Percentiles rank a stretch among this genome's conserved stretches.
These are phyloP conservation scores for Nakataea oryzae DNA, from an alignment of 2,329 filamentous ascomycete genomes.

Conservation along the genomic window DNA sequence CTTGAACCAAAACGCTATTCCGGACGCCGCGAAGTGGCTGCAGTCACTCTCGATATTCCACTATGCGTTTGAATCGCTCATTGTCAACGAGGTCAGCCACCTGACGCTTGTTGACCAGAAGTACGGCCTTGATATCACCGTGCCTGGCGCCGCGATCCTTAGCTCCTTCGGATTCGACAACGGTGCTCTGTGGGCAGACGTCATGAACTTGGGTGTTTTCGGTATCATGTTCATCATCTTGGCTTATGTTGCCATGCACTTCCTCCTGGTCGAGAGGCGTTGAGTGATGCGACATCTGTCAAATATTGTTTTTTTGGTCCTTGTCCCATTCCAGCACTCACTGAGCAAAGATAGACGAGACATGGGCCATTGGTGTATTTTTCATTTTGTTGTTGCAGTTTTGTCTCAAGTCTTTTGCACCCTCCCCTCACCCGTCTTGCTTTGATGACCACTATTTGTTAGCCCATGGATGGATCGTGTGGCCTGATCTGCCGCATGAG, in stretches of 20 bases:
- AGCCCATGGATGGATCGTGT: background rate
- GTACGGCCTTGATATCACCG: slow-evolving; percentile 91
- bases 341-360: background rate
- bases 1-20: slow-evolving; percentile 90
- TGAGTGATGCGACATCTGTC: slow-evolving; percentile 24
- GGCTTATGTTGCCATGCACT: slow-evolving; percentile 87
- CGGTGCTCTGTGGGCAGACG: slow-evolving; percentile 73
- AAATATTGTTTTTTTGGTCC: background rate
- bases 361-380: background rate
- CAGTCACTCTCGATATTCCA: slow-evolving; percentile 96
- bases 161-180: slow-evolving; percentile 94
- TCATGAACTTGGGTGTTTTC: slow-evolving; percentile 72
- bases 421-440: background rate
- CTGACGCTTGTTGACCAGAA: slow-evolving; percentile 87
- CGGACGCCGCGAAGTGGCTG: slow-evolving; percentile 74
- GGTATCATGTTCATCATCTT: slow-evolving; percentile 74
- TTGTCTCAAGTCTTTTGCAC: slow-evolving; percentile 1
- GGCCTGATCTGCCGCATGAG: background rate
- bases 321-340: background rate
- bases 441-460: background rate
- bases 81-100: slow-evolving; percentile 92
- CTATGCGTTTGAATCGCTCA: slow-evolving; percentile 90
- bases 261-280: slow-evolving; percentile 82
- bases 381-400: background rate
- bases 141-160: slow-evolving; percentile 86